Evolutionary conservation across 106 monocot genomes (phyloP).

Genomic region (Triglochin maritima): DNA sequence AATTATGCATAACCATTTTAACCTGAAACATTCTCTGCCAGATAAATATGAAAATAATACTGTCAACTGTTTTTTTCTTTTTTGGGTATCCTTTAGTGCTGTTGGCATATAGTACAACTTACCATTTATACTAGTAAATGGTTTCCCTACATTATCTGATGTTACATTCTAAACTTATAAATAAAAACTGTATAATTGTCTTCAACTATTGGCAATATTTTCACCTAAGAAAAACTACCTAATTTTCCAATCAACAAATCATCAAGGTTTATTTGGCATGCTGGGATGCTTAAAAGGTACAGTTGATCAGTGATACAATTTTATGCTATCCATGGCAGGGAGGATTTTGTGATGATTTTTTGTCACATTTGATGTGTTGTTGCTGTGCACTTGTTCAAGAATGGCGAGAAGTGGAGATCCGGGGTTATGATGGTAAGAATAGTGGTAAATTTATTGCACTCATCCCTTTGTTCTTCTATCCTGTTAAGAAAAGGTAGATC

Average conservation of each 20-base stretch:
- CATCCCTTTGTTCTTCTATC: not conserved
- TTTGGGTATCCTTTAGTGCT: too few relatives aligned
- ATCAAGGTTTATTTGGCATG: not conserved
- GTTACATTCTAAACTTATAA: too few relatives aligned
- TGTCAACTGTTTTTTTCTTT: too few relatives aligned
- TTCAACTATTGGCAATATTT: not conserved
- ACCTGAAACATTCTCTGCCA: too few relatives aligned
- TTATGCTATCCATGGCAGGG: slow-evolving; percentile 30
- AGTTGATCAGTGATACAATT: too few relatives aligned
- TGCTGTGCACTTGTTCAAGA: slow-evolving; percentile 98
- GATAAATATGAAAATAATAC: too few relatives aligned
- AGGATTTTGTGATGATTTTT: slow-evolving; percentile 76
- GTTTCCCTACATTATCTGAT: too few relatives aligned
- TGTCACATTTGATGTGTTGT: slow-evolving; percentile 92
- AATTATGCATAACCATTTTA: too few relatives aligned
- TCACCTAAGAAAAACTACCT: not conserved
- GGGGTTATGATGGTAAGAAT: slow-evolving; percentile 32
- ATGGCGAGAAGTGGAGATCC: slow-evolving; percentile 84
- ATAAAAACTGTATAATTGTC: not conserved
- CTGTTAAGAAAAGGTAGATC: not conserved
- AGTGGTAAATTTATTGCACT: not conserved
- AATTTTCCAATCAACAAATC: too few relatives aligned
- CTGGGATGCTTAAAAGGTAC: not conserved
- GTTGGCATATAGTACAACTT: too few relatives aligned
- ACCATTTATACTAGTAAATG: too few relatives aligned